phyloP scores from a whole-genome alignment of 2,329 filamentous ascomycete species.

The Monosporascus sp. region DNA sequence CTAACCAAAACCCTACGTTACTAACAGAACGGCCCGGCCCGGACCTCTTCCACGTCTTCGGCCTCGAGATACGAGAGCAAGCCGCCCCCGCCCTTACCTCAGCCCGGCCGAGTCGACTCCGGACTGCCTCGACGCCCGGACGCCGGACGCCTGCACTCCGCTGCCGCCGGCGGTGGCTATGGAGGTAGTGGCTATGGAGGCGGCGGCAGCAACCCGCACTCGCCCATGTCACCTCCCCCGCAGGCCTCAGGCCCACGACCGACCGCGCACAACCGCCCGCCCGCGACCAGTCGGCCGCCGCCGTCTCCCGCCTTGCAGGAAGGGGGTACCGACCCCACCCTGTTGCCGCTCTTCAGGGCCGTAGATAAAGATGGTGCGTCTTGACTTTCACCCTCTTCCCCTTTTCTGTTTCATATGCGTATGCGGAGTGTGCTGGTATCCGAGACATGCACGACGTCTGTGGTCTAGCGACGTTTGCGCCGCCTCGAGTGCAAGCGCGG shows the following conservation, averaged over 20 bases:
- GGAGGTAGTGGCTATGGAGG: not conserved
- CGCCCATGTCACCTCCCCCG: conserved; percentile 47
- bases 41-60: conserved; percentile 11
- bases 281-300: conserved; percentile 58
- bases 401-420: not conserved
- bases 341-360: conserved; percentile 82
- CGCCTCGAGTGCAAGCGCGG: too few species aligned
- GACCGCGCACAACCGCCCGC: conserved; percentile 43
- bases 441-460: too few species aligned
- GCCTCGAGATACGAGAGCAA: conserved; percentile 43
- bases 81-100: conserved; percentile 38
- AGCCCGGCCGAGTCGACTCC: conserved; percentile 26
- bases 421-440: too few species aligned
- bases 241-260: conserved; percentile 37
- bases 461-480: too few species aligned
- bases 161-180: conserved; percentile 6
- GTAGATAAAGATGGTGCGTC: conserved; percentile 77
- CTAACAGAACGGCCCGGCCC: conserved; percentile 6
- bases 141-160: conserved; percentile 15
- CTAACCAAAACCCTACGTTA: conserved; percentile 30
- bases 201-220: conserved; percentile 11
- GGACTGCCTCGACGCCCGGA: conserved; percentile 18
- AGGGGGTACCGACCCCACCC: conserved; percentile 59
- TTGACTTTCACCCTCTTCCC: not conserved
- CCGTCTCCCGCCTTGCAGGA: conserved; percentile 55